Percentiles rank a stretch among this genome's conserved stretches.
Evolutionary conservation across 2,329 filamentous ascomycete species (phyloP).

Genomic region (Tolypocladium amazonense): DNA sequence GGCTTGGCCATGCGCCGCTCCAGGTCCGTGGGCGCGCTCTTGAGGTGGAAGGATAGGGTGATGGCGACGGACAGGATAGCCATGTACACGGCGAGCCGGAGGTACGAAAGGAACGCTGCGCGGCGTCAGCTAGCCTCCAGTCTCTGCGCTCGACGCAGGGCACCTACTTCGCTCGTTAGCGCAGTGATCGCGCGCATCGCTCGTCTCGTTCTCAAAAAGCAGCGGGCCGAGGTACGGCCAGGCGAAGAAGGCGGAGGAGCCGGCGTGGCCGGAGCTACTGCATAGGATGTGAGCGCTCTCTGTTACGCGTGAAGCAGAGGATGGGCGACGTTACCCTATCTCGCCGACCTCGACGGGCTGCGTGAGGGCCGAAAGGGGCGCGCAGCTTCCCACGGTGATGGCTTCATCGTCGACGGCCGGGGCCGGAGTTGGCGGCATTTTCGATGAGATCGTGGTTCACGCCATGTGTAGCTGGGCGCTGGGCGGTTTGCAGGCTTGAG

Average conservation of each 20-base stretch:
- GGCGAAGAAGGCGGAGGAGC: slow-evolving; percentile 39
- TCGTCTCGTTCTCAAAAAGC: slow-evolving; percentile 63
- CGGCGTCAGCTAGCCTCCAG: neutral
- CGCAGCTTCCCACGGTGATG: slow-evolving; percentile 26
- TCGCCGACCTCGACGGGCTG: slow-evolving; percentile 34
- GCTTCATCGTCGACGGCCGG: slow-evolving; percentile 20
- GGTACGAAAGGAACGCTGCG: slow-evolving; percentile 74
- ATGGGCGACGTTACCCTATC: slow-evolving; percentile 19
- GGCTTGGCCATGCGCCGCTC: slow-evolving; percentile 74
- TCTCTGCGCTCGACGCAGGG: neutral
- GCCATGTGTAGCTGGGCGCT: neutral
- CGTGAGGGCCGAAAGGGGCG: slow-evolving; percentile 24
- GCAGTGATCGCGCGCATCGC: slow-evolving; percentile 68
- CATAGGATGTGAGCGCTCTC: slow-evolving; percentile 2
- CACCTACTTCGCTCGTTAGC: slow-evolving; percentile 67
- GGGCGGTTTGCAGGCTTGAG: neutral
- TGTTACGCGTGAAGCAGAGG: no score
- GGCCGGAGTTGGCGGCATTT: neutral
- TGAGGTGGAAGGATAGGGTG: slow-evolving; percentile 85
- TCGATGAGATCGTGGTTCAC: neutral
- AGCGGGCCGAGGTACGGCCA: slow-evolving; percentile 56
- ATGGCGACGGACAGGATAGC: slow-evolving; percentile 83
- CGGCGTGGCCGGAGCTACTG: slow-evolving; percentile 9
- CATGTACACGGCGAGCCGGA: slow-evolving; percentile 84
- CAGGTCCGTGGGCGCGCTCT: slow-evolving; percentile 53